Evolutionary conservation across 2,329 filamentous ascomycete species (phyloP).

Genomic region (Annulohypoxylon truncatum): DNA sequence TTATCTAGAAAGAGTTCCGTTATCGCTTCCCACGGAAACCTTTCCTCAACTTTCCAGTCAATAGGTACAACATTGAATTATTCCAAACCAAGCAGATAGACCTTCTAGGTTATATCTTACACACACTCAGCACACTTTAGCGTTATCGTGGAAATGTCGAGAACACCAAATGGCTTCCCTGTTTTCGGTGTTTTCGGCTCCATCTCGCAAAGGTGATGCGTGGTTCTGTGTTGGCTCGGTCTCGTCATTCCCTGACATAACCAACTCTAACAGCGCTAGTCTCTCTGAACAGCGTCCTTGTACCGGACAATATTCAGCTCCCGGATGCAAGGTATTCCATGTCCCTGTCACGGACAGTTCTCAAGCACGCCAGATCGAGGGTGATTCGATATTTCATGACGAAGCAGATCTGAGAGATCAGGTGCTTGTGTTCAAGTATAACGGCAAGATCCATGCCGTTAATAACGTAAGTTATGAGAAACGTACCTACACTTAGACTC

Average conservation of each 20-base stretch:
- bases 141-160: constrained; percentile 19
- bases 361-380: constrained; percentile 52
- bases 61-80: no score
- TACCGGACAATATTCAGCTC: constrained; percentile 51
- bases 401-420: constrained; percentile 63
- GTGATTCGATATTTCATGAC: constrained; percentile 47
- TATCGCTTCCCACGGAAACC: neutral
- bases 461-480: constrained; percentile 67
- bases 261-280: constrained; percentile 52
- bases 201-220: constrained; percentile 44
- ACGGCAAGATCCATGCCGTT: constrained; percentile 72
- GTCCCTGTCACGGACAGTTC: constrained; percentile 57
- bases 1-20: constrained; percentile 21
- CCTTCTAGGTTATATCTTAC: neutral
- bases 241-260: constrained; percentile 67
- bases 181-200: constrained; percentile 36
- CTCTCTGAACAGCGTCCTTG: constrained; percentile 56
- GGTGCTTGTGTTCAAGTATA: constrained; percentile 73
- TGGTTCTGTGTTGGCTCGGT: constrained; percentile 68
- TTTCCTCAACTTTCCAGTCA: constrained; percentile 2
- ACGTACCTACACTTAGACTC: neutral
- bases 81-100: neutral
- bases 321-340: constrained; percentile 70
- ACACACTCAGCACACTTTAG: neutral
- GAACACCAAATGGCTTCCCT: constrained; percentile 26